Percentiles rank a stretch among this genome's conserved stretches.
Evolutionary conservation across 176 grass and related monocot genomes (phyloP).

Genomic region (Bolboschoenus planiculmis): DNA sequence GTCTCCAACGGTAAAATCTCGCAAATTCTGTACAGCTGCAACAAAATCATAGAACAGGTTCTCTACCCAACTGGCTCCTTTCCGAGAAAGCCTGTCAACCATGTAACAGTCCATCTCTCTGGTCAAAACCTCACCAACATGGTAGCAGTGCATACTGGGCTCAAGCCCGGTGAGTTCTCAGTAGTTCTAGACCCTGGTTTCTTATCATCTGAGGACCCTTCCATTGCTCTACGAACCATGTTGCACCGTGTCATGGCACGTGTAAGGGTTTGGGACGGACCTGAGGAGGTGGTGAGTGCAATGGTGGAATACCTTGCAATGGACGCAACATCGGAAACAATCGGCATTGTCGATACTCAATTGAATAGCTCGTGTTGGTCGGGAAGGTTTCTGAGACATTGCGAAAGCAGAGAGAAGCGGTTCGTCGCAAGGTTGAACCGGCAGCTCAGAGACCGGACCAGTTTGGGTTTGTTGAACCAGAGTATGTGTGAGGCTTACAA

Average conservation of each 20-base stretch:
- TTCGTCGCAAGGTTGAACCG: conserved; percentile 31
- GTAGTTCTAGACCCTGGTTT: neutral
- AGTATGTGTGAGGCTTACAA: conserved; percentile 8
- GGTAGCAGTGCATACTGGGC: neutral
- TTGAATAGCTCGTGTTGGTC: conserved; percentile 12
- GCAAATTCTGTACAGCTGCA: conserved; percentile 38
- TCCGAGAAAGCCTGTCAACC: conserved; percentile 28
- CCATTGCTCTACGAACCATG: neutral
- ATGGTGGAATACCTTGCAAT: conserved; percentile 23
- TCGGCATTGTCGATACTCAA: neutral
- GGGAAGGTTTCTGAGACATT: neutral
- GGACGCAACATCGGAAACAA: neutral
- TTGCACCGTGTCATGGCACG: conserved; percentile 22
- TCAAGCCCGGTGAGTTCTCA: conserved; percentile 8
- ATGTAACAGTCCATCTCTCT: conserved; percentile 20
- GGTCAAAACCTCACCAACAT: neutral
- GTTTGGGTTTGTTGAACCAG: conserved; percentile 9
- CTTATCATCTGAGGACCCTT: conserved; percentile 2
- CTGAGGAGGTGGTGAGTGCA: conserved; percentile 15
- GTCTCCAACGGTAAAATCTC: conserved; percentile 64
- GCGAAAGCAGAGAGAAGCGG: neutral
- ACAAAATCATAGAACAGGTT: conserved; percentile 35
- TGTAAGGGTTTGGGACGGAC: conserved; percentile 26
- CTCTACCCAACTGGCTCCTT: conserved; percentile 60
- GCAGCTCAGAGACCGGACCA: neutral